phyloP scores from a whole-genome alignment of 2,329 filamentous ascomycete genomes.

The Teratosphaeria epicoccoides region DNA sequence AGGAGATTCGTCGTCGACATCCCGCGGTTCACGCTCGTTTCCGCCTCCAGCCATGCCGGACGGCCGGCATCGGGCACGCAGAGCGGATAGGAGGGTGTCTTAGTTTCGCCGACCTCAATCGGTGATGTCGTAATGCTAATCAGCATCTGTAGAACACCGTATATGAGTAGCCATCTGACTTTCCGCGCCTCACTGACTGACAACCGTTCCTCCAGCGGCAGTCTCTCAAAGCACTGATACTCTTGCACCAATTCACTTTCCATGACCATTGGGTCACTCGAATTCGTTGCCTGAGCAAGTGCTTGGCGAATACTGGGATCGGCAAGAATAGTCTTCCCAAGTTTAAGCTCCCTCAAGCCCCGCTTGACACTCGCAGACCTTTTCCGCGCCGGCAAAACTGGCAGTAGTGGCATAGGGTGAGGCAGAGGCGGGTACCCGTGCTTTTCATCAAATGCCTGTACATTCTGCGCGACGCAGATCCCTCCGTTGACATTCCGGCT shows the following conservation, averaged over 20 bases:
- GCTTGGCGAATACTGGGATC: constrained; percentile 46
- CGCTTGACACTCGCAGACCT: constrained; percentile 22
- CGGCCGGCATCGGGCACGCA: constrained; percentile 37
- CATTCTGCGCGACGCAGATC: constrained; percentile 58
- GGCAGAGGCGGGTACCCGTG: constrained; percentile 50
- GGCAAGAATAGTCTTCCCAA: constrained; percentile 30
- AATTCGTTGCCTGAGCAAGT: constrained; percentile 41
- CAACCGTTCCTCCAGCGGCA: constrained; percentile 48
- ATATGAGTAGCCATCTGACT: constrained; percentile 67
- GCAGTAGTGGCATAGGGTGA: constrained; percentile 58
- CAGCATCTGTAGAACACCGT: constrained; percentile 62
- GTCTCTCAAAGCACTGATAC: constrained; percentile 60
- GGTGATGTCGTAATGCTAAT: constrained; percentile 53
- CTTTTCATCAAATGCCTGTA: constrained; percentile 54
- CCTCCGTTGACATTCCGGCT: constrained; percentile 46
- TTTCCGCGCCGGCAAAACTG: constrained; percentile 28
- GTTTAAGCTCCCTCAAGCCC: constrained; percentile 25
- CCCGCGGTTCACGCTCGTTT: background rate
- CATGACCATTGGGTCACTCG: constrained; percentile 24
- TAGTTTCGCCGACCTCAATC: constrained; percentile 47
- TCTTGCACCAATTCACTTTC: constrained; percentile 49
- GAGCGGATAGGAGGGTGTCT: constrained; percentile 49
- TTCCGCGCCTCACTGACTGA: constrained; percentile 59
- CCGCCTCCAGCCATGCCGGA: constrained; percentile 28
- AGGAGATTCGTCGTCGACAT: background rate